Percentiles rank a stretch among this genome's conserved stretches.
These are phyloP conservation scores for Lentinula edodes DNA, from an alignment of 768 basidiomycete species.

Conservation along the genomic window DNA sequence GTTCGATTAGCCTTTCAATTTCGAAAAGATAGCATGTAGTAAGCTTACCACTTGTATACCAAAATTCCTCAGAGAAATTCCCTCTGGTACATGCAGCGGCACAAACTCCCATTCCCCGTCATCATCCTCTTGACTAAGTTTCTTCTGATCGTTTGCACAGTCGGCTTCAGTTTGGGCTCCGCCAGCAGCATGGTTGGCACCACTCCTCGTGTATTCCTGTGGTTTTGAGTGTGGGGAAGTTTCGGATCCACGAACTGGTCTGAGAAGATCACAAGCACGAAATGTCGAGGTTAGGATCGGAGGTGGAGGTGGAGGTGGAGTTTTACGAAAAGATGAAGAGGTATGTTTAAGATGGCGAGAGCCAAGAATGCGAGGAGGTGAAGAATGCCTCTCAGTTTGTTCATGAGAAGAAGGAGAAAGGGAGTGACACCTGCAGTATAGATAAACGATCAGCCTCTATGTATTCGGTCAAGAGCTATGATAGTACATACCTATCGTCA, in stretches of 20 bases:
- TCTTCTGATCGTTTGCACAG: not conserved
- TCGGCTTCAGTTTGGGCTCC: not conserved
- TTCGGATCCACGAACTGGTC: conserved; percentile 15
- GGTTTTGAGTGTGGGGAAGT: not conserved
- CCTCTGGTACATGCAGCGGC: conserved; percentile 69
- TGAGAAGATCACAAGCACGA: conserved; percentile 38
- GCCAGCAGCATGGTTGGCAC: not conserved
- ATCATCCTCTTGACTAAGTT: not conserved
- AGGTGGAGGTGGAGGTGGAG: conserved; percentile 18
- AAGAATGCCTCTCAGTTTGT: not conserved
- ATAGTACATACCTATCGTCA: not conserved
- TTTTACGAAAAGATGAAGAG: not conserved
- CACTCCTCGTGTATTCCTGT: not conserved
- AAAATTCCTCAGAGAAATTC: conserved; percentile 82
- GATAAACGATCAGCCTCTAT: not conserved
- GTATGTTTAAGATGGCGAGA: conserved; percentile 12
- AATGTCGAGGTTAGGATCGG: conserved; percentile 48
- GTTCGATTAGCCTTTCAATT: conserved; percentile 2
- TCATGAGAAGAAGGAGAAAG: not conserved
- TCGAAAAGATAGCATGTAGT: conserved; percentile 4
- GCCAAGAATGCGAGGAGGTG: not conserved
- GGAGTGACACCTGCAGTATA: not conserved
- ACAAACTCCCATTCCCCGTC: conserved; percentile 56
- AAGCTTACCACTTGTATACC: conserved; percentile 73
- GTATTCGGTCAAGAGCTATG: not conserved